Percentiles rank a stretch among this genome's conserved stretches.
Evolutionary conservation across 176 grass and related monocot species (phyloP).

Genomic region (Phragmites australis): DNA sequence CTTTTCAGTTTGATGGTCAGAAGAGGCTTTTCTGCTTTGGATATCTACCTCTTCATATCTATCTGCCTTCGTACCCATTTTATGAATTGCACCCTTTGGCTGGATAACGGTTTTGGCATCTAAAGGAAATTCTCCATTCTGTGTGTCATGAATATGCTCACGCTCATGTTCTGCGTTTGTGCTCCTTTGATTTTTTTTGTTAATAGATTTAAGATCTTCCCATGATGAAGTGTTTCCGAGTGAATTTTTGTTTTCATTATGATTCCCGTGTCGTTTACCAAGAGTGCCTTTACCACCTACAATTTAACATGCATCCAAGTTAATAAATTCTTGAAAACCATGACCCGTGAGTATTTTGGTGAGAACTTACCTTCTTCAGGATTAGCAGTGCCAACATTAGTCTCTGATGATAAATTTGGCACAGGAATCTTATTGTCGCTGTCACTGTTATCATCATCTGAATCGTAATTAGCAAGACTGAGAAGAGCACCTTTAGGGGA

Average conservation of each 20-base stretch:
- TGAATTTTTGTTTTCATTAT: conserved; percentile 12
- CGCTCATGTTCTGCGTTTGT: conserved; percentile 6
- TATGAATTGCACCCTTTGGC: conserved; percentile 28
- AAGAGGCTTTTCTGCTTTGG: conserved; percentile 27
- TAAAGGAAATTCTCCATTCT: conserved; percentile 32
- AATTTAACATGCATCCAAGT: conserved; percentile 26
- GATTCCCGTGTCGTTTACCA: conserved; percentile 17
- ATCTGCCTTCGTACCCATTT: conserved; percentile 14
- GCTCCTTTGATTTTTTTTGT: not conserved
- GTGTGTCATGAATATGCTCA: conserved; percentile 11
- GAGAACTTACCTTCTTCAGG: conserved; percentile 40
- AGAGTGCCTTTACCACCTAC: conserved; percentile 30
- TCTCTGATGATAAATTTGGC: conserved; percentile 39
- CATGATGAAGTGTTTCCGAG: conserved; percentile 8
- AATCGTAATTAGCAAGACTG: conserved; percentile 93
- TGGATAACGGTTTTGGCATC: conserved; percentile 13
- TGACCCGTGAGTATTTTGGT: conserved; percentile 3
- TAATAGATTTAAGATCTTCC: conserved; percentile 29
- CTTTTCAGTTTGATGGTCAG: conserved; percentile 34
- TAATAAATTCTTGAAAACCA: conserved; percentile 33
- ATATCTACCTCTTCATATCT: conserved; percentile 11
- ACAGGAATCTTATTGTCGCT: conserved; percentile 34
- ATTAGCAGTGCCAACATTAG: conserved; percentile 37
- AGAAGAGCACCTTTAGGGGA: conserved; percentile 73
- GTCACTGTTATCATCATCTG: conserved; percentile 75